Base-by-base conservation (phyloP, 2,329 filamentous ascomycete genomes). In the Akanthomyces uredinophilus region DNA sequence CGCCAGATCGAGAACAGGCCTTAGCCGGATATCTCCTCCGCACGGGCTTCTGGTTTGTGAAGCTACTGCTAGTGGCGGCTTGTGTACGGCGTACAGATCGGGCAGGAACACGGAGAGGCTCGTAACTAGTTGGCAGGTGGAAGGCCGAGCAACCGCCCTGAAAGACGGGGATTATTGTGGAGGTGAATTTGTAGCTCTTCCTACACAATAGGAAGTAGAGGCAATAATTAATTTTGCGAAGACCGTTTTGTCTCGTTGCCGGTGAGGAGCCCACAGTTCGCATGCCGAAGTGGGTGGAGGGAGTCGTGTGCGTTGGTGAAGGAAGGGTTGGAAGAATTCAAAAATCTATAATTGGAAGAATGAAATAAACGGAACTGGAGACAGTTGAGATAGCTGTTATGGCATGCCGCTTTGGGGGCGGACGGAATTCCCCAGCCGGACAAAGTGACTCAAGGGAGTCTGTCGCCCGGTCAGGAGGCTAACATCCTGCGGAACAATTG, bases 341-440 rank as follows among this genome's bases (percentile, higher is more conserved):
- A 7, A 47, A 27, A 35, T 54, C 50, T 60, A 60, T 49, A 49
- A 47, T 47, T 53, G 58, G 57, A 60, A 41, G 14, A 46, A 43
- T 46, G 18, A 44, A 5, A 16, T 11, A 20, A 37, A 27, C 18
- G 20, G 43, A 18, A 24, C 27, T 37, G 46, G 24, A 13, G n/a
- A 35, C n/a, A 22, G 10, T 8, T 24, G 44, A 6, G 44, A 27
- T 3, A 27, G 22, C 14, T 46, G 39, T 46, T 46, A 56, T 56
- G 44, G 41, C 53, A 56, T 51, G 35, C 56, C 46, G 22, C 32
- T 50, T 32, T 16, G 46, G 44, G 35, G 32, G 47, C 16, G 37
- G 37, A 49, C 8, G 5, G 27, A 52, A 60, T 44, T 60, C 57
- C 47, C 51, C 32, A 24, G 20, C 22, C 24, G 13, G 49, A 7